Evolutionary conservation across 129 eudicot species (phyloP), one percentile per base, ranked within the genome.

Genomic region (Escallonia herrerae): DNA sequence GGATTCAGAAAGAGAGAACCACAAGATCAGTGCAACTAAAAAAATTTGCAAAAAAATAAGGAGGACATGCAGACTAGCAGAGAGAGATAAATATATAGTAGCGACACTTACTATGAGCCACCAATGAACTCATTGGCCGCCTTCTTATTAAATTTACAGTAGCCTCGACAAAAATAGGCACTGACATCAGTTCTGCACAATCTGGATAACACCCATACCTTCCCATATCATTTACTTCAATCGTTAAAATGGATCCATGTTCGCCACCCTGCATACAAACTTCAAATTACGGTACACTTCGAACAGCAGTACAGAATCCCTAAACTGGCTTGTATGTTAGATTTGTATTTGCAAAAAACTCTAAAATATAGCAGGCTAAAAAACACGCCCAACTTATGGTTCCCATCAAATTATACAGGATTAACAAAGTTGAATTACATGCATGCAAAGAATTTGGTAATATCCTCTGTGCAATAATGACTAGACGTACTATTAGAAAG

Each of bases 171-270:
- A 63, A 72, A 60, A 86, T 90, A 64, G 96, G 79, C 75, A 49
- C 63, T 22, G 95, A 79, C 79, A 81, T 80, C 89, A 77, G 73
- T 61, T 78, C 81, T 38, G 49, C 49, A 78, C 95, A 89, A 75
- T 80, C 82, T 52, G 89, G 91, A 78, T 79, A 83, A 72, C 96
- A 86, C 58, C 99, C 99, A 58, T 83, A 80, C 80, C 83, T 78
- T 53, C 99, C 99, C 83, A 93, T 65, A 74, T 93, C 99, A 72
- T 86, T 93, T 46, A 89, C 79, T 48, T 67, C 67, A 69, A 93
- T 51, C n/a, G 67, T 93, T 59, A 93, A 69, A 22, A 77, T 86
- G 69, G 80, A 84, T 55, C 77, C 86, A 66, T 81, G 73, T 60
- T 78, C 72, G 9, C 69, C 81, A 41, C 80, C 93, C 99, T 89